Evolutionary conservation across 2,329 filamentous ascomycete genomes (phyloP).

Genomic region (Alternaria ventricosa): DNA sequence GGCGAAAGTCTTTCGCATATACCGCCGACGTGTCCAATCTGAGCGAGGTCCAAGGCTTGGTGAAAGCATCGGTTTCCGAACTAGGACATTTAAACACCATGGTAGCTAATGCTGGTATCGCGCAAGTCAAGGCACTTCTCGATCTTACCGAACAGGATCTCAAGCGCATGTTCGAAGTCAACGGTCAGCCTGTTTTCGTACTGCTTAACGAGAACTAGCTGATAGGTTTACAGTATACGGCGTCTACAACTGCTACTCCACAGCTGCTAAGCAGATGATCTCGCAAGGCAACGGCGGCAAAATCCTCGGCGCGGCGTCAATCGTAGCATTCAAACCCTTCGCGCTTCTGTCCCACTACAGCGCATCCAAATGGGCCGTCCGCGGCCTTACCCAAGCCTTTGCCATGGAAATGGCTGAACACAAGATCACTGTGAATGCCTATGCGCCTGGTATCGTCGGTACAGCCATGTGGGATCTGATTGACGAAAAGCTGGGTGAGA

Average conservation of each 20-base stretch:
- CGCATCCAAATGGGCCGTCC: slow-evolving; percentile 70
- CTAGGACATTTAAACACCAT: slow-evolving; percentile 61
- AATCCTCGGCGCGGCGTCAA: slow-evolving; percentile 58
- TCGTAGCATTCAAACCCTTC: slow-evolving; percentile 68
- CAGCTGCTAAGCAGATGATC: slow-evolving; percentile 70
- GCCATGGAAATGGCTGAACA: slow-evolving; percentile 70
- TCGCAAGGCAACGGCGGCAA: slow-evolving; percentile 60
- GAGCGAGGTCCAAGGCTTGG: slow-evolving; percentile 60
- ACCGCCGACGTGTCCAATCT: slow-evolving; percentile 68
- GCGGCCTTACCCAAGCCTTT: slow-evolving; percentile 70
- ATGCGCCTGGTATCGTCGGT: slow-evolving; percentile 71
- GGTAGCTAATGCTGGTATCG: slow-evolving; percentile 69
- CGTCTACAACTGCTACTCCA: slow-evolving; percentile 69
- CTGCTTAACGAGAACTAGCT: not conserved
- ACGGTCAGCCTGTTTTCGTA: slow-evolving; percentile 41
- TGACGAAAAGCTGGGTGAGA: slow-evolving; percentile 64
- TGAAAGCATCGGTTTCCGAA: slow-evolving; percentile 59
- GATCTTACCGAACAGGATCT: slow-evolving; percentile 65
- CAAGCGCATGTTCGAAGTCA: slow-evolving; percentile 67
- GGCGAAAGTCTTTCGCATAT: slow-evolving; percentile 61
- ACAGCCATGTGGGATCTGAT: slow-evolving; percentile 74
- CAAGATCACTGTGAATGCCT: slow-evolving; percentile 71
- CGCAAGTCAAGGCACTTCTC: slow-evolving; percentile 63
- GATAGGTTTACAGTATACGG: slow-evolving; percentile 57
- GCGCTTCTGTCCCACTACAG: slow-evolving; percentile 67